A percentile compares a stretch with the other conserved stretches of the same genome.
Conservation (phyloP, 2,329 filamentous ascomycete species). For the Mollisia scopiformis region DNA sequence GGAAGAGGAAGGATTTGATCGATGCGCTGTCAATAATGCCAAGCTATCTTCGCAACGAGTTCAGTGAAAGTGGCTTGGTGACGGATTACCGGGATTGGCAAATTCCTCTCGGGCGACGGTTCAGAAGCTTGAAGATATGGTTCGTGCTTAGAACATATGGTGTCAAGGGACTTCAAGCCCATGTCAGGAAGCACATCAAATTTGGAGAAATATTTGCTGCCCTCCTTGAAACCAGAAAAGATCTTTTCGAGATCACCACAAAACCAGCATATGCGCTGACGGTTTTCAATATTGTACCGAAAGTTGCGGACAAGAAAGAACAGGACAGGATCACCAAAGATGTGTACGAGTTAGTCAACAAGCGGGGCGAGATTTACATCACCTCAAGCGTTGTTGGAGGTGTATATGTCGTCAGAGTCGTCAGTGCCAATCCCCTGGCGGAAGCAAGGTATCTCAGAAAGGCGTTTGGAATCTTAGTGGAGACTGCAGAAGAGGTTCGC, state of each 20-base stretch:
- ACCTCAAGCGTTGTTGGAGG: slow-evolving; percentile 76
- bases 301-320: slow-evolving; percentile 44
- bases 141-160: slow-evolving; percentile 89
- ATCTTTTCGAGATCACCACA: slow-evolving; percentile 78
- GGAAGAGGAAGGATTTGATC: slow-evolving; percentile 75
- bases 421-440: slow-evolving; percentile 70
- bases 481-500: slow-evolving; percentile 35
- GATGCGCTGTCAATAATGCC: slow-evolving; percentile 78
- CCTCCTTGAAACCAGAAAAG: slow-evolving; percentile 58
- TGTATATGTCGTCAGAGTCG: slow-evolving; percentile 78
- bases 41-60: slow-evolving; percentile 80
- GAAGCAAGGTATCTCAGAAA: slow-evolving; percentile 73
- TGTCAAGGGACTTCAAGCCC: slow-evolving; percentile 71
- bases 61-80: slow-evolving; percentile 79
- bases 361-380: slow-evolving; percentile 76
- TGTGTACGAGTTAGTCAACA: slow-evolving; percentile 77
- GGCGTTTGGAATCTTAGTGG: slow-evolving; percentile 75
- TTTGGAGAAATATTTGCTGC: slow-evolving; percentile 72
- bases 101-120: slow-evolving; percentile 87
- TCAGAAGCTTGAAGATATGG: slow-evolving; percentile 92
- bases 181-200: slow-evolving; percentile 70
- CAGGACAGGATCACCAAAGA: slow-evolving; percentile 71
- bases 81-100: slow-evolving; percentile 98
- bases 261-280: slow-evolving; percentile 78
- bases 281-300: slow-evolving; percentile 68